Percentiles rank a stretch among this genome's conserved stretches.
Conservation (phyloP, 176 grass and related monocot genomes). For the Aegilops umbellulata region DNA sequence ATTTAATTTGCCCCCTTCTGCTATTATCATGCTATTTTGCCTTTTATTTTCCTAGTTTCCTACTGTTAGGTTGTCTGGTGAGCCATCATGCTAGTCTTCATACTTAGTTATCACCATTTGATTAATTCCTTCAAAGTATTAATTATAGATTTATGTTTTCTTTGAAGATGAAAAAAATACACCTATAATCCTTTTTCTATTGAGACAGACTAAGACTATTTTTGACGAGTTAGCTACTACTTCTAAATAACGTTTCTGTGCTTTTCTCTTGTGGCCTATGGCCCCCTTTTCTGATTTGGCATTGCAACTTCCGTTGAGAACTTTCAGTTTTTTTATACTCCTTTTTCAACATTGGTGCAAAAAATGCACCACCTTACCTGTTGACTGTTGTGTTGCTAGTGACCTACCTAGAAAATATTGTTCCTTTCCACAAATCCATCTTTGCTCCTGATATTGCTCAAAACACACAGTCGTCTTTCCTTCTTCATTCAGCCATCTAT, state of each 20-base stretch:
- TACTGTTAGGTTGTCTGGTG: neutral
- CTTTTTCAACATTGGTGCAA: neutral
- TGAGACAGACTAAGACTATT: neutral
- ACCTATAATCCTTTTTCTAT: too few species aligned
- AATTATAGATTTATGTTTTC: too few species aligned
- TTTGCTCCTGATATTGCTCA: neutral
- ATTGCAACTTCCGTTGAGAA: neutral
- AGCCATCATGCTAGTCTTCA: neutral
- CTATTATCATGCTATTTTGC: neutral
- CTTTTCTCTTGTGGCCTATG: neutral
- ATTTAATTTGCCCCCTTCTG: neutral
- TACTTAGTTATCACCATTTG: neutral
- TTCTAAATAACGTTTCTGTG: neutral
- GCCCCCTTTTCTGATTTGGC: neutral
- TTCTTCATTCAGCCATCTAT: neutral
- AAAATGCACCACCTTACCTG: neutral
- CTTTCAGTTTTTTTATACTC: neutral
- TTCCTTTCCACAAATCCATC: neutral
- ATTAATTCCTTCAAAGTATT: too few species aligned
- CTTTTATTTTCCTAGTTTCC: constrained; percentile 13
- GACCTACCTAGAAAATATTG: neutral
- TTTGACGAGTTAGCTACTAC: neutral
- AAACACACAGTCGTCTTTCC: neutral
- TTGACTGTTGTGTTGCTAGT: constrained; percentile 1
- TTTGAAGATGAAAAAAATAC: too few species aligned